phyloP scores from a whole-genome alignment of 805 yeast genomes.

The Hanseniaspora occidentalis region DNA sequence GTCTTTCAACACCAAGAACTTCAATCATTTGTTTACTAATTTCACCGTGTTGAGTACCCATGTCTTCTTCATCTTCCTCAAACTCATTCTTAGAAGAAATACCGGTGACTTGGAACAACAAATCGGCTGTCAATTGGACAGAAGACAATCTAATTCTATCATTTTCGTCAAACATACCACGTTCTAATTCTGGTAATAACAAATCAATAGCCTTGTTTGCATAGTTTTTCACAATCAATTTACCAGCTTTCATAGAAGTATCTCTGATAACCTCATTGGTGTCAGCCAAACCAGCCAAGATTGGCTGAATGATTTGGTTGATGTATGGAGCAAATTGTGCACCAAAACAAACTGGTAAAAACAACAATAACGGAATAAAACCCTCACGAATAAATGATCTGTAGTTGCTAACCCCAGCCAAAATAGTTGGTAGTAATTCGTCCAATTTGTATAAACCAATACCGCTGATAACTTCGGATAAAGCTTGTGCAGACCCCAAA shows the following conservation, averaged over 20 bases:
- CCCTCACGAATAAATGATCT: conserved; percentile 76
- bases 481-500: conserved; percentile 93
- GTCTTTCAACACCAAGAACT: conserved; percentile 74
- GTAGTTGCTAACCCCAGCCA: conserved; percentile 56
- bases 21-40: conserved; percentile 56
- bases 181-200: conserved; percentile 85
- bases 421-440: conserved; percentile 71
- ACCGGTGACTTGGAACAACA: conserved; percentile 89
- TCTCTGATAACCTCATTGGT: conserved; percentile 76
- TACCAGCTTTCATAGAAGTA: conserved; percentile 82
- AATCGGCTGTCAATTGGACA: conserved; percentile 89
- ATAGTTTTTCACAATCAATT: conserved; percentile 80
- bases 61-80: conserved; percentile 28
- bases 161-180: conserved; percentile 70
- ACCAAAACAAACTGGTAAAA: conserved; percentile 91
- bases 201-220: conserved; percentile 89
- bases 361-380: conserved; percentile 77
- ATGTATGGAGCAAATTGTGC: conserved; percentile 83
- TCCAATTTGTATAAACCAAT: conserved; percentile 80
- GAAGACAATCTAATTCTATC: conserved; percentile 86
- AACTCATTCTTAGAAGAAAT: conserved; percentile 66
- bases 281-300: conserved; percentile 85
- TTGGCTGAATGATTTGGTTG: conserved; percentile 77
- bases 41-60: conserved; percentile 33
- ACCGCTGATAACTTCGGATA: conserved; percentile 88